A percentile compares a stretch with the other conserved stretches of the same genome.
phyloP scores from a whole-genome alignment of 768 basidiomycete genomes.

The Suillus discolor region DNA sequence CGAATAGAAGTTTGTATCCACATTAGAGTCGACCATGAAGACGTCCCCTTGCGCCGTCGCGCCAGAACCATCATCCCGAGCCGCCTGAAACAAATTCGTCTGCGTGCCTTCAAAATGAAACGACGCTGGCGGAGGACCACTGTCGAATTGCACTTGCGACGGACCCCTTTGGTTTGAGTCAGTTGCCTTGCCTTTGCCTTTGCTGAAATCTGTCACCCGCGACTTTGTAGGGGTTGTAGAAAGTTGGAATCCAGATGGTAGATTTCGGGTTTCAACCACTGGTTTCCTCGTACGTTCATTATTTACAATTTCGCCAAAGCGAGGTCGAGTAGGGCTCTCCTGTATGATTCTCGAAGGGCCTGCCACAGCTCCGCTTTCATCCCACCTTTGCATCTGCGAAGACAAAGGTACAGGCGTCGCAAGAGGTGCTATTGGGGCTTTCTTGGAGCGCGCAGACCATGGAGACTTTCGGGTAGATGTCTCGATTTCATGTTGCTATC shows the following conservation, averaged over 20 bases:
- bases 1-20: slow-evolving; percentile 24
- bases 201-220: slow-evolving; percentile 5
- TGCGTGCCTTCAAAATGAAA: slow-evolving; percentile 30
- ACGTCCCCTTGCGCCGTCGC: slow-evolving; percentile 17
- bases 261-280: slow-evolving; percentile 19
- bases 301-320: slow-evolving; percentile 32
- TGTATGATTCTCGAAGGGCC: slow-evolving; percentile 31
- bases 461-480: slow-evolving; percentile 53
- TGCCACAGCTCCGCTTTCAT: slow-evolving; percentile 22
- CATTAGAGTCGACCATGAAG: slow-evolving; percentile 16
- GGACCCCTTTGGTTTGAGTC: neutral
- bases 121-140: slow-evolving; percentile 10
- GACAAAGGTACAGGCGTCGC: slow-evolving; percentile 43
- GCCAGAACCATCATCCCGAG: slow-evolving; percentile 25
- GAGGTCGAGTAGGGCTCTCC: slow-evolving; percentile 43
- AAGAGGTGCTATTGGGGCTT: slow-evolving; percentile 36
- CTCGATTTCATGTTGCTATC: slow-evolving; percentile 71
- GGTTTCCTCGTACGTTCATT: slow-evolving; percentile 24
- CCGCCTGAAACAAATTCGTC: slow-evolving; percentile 10
- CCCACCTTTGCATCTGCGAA: slow-evolving; percentile 42
- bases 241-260: slow-evolving; percentile 30
- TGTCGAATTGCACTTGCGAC: neutral
- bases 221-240: slow-evolving; percentile 20
- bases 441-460: slow-evolving; percentile 47
- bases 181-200: slow-evolving; percentile 22